Evolutionary conservation across 225 moss, liverwort and hornwort species (phyloP), one percentile per base, ranked within the genome.

Genomic region (Physcomitrellopsis africana): DNA sequence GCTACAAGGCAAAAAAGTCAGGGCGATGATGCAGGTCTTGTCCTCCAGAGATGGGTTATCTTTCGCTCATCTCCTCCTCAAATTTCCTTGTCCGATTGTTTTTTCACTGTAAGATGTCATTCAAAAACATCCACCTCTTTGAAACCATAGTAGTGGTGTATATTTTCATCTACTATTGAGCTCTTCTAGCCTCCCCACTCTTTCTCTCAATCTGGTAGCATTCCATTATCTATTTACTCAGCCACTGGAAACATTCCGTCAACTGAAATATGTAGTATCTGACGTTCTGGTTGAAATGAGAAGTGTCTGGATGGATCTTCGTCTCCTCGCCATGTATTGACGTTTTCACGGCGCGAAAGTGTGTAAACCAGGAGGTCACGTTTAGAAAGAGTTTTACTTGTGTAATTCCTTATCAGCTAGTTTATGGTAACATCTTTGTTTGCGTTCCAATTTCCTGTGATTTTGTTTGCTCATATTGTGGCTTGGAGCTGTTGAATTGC

Each of bases 1-100:
- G 90, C 15, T 92, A 78, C 74, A 80, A 89, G 49, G 92, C 90
- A 13, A 92, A 83, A 60, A 90, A 81, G 65, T 89, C 88, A 18
- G 90, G 92, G 58, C 83, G 88, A 32, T 88, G 73, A 77, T 46
- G 63, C 49, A 17, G 68, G 11, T 24, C 47, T 78, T 64, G 37
- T 60, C 63, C 20, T 61, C 41, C 42, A 70, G 53, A 78, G 53
- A 53, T 9, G n/a, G 53, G 16, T 53, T n/a, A 18, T 65, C 59
- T 15, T 65, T n/a, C 24, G 41, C 32, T 63, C 45, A 46, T 59
- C 63, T 80, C 7, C 46, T 69, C 3, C n/a, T 43, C 59, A 13
- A 44, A 18, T 27, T 13, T 5, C 44, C 54, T 12, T 17, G 42
- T 61, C 32, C 44, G 42, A 47, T 51, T 60, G 32, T 61, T 77